Base-by-base conservation (phyloP, 1,139 yeast species). In the Yamadazyma triangularis region DNA sequence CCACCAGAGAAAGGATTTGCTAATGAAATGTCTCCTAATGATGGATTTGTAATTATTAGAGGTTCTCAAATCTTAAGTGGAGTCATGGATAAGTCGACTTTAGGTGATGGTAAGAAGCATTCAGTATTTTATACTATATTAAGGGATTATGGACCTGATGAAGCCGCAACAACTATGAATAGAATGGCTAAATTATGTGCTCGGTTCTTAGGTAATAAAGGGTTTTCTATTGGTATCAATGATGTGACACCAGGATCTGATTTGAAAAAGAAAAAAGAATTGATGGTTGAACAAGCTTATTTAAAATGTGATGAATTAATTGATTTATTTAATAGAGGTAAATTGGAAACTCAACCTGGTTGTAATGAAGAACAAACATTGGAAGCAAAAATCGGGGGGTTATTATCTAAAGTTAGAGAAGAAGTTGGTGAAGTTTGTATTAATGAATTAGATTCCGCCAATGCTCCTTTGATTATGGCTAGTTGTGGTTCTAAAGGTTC, bases 401-500 rank as follows among this genome's bases (percentile, higher is more conserved):
- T 91, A 26, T 67, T 93, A 42, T 91, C 98, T 13, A 91, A 89
- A 54, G 98, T 93, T 35, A 82, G 99, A 75, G 98, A 91, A 69
- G 96, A 93, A 60, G 97, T 91, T 16, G 99, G 98, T 58, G 97
- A 91, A 45, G 95, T 88, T 38, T 93, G 98, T 70, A 89, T 93
- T 51, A 76, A 73, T 35, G 98, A 91, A 57, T 66, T 93, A 40
- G 96, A 87, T 45, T 76, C 84, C 33, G 76, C 88, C 27, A 93
- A 93, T 57, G 96, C 98, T 23, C 98, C 98, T 24, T 74, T 93
- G 52, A 89, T 93, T 53, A 93, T 93, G 99, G 97, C 98, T 8
- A 87, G 96, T 1, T 91, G 98, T 73, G 99, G 99, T 47, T 91
- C 98, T 29, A 93, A 93, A 59, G 99, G 98, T 60, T 91, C 98